Conservation (phyloP, 495 filamentous ascomycete species). For the Talaromyces liani region DNA sequence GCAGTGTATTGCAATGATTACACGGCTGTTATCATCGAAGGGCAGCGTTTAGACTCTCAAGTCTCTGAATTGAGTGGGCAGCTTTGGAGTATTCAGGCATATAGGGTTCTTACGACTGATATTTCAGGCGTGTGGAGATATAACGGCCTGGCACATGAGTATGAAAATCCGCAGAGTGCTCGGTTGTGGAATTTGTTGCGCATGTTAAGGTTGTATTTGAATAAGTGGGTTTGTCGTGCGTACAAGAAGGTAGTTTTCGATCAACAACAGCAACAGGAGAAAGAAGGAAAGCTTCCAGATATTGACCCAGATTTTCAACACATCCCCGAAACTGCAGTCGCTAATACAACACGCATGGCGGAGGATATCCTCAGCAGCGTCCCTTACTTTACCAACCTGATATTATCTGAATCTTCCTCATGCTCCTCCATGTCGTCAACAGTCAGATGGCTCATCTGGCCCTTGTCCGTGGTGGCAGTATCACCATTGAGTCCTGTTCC, state of each 20-base stretch:
- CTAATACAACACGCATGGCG: background rate
- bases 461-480: background rate
- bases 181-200: background rate
- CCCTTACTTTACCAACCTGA: background rate
- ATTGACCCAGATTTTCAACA: background rate
- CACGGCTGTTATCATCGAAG: background rate
- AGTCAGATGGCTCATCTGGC: background rate
- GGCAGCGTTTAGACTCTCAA: background rate
- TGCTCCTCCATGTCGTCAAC: background rate
- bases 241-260: background rate
- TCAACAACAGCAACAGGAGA: background rate
- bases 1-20: background rate
- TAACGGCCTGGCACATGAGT: background rate
- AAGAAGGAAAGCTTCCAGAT: background rate
- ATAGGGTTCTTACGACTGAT: background rate
- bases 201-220: background rate
- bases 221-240: background rate
- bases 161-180: background rate
- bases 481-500: background rate
- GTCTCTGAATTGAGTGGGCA: background rate
- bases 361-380: constrained; percentile 1
- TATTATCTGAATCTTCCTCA: background rate
- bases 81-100: background rate
- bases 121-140: background rate
- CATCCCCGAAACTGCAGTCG: background rate